Base-by-base conservation (phyloP, 2,329 filamentous ascomycete genomes). In the Podosphaera aphanis region DNA sequence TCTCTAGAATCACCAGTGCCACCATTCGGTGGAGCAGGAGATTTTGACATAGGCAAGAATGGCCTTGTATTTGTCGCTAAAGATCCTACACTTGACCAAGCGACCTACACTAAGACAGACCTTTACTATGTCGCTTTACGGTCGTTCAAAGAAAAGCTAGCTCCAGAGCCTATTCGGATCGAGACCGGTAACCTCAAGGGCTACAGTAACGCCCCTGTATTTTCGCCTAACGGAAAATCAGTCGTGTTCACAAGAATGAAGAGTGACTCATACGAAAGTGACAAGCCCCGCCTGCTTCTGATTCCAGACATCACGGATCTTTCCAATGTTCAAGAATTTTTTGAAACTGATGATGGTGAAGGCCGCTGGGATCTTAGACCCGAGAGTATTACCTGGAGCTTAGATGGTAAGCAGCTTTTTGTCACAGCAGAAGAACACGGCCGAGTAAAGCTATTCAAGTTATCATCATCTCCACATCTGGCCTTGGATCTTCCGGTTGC, bases 231-330 rank as follows among this genome's bases (percentile, higher is more conserved):
- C 55, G 82, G 83, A 8, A 71, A 67, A 31, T 70, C 71, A 49
- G 65, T 88, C 21, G 83, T 74, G 1, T 93, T 92, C 59, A 67
- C 83, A 25, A 74, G 81, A 49, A 93, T 92, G 85, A 70, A 72
- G 50, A 70, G 70, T 47, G 68, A 73, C 44, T 74, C 79, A 48
- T 93, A 93, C 58, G 85, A 94, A 61, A 73, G 79, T 15, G 84
- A 93, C 63, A 80, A 80, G 59, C 70, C 78, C 39, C 70, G 76
- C 39, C 63, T 84, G 3, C 62, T 85, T 50, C 62, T 83, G 2
- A 60, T 83, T 5, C 69, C 73, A 1, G 69, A 83, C 52, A 63
- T 82, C 43, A 60, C 59, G 13, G 68, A 76, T 49, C 61, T 75
- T 8, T 64, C 64, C 48, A 69, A 70, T 48, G 69, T 76, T 11